Evolutionary conservation across 257 asterid genomes (phyloP).

Genomic region (Euphrasia confusa): DNA sequence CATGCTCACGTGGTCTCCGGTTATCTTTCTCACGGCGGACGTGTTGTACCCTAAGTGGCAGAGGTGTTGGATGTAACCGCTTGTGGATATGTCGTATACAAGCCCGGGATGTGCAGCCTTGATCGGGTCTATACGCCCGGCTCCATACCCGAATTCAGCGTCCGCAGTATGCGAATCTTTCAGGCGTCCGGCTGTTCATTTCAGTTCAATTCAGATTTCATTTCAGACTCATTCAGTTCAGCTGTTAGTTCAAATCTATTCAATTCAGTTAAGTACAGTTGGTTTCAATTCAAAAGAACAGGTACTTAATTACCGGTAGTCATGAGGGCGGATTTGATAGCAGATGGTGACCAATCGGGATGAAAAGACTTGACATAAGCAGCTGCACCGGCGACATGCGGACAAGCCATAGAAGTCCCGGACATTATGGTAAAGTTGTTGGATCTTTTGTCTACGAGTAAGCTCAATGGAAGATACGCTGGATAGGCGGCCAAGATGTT

Average conservation of each 20-base stretch:
- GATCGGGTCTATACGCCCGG: slow-evolving; percentile 24
- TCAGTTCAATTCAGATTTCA: too few species aligned
- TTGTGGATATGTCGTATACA: slow-evolving; percentile 7
- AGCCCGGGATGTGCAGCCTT: slow-evolving; percentile 25
- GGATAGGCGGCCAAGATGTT: slow-evolving; percentile 20
- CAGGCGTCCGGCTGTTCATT: slow-evolving; percentile 18
- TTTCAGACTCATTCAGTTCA: too few species aligned
- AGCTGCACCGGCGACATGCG: slow-evolving; percentile 30
- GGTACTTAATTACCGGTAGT: slow-evolving; percentile 21
- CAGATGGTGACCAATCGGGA: slow-evolving; percentile 26
- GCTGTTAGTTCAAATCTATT: too few species aligned
- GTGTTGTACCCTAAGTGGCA: slow-evolving; percentile 23
- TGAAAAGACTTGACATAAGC: slow-evolving; percentile 26
- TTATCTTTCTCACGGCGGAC: neutral
- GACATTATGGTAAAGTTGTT: slow-evolving; percentile 17
- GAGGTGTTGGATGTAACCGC: slow-evolving; percentile 19
- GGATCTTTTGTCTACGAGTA: slow-evolving; percentile 2
- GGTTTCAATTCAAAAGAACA: neutral
- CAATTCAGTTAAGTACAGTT: too few species aligned
- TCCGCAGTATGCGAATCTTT: neutral
- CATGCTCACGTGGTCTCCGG: neutral
- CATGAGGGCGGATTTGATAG: slow-evolving; percentile 28
- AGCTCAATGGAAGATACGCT: slow-evolving; percentile 10
- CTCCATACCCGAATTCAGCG: slow-evolving; percentile 23
- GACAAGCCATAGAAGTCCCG: slow-evolving; percentile 32